Base-by-base conservation (phyloP, 139 green algal species). In the Tetraselmis chui region DNA sequence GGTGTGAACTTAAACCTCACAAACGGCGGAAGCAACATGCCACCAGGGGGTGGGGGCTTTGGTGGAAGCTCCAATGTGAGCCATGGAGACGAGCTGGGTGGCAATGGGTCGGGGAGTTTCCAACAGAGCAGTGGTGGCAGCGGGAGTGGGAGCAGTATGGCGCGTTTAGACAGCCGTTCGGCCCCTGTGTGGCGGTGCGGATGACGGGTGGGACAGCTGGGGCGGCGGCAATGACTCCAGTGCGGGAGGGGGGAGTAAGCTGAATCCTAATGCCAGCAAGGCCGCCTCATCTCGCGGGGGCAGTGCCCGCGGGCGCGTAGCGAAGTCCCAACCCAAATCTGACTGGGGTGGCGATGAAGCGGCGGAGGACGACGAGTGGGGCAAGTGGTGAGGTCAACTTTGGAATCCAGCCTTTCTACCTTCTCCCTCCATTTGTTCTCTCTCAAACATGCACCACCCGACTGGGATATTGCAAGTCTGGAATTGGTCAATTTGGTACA, bases 341-440 rank as follows among this genome's bases (percentile, higher is more conserved):
- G 23, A n/a, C 26, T 81, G 45, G 81, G 75, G 75, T 28, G 76
- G 30, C 1, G 74, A 31, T 26, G 45, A 67, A 23, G 2, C 77
- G 22, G 32, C 26, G 1, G 45, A 27, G 18, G 58, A 58, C 31
- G 77, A 85, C 80, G 82, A 85, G 2, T 85, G 82, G 82, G 82
- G 82, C 78, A 85, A 85, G 27, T 85, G 82, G 82, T 85, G 32
- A 74, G n/a, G n/a, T n/a, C n/a, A n/a, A n/a, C n/a, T n/a, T n/a
- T n/a, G n/a, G n/a, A n/a, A n/a, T n/a, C n/a, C n/a, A n/a, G n/a
- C n/a, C n/a, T n/a, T n/a, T n/a, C n/a, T n/a, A n/a, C n/a, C n/a
- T n/a, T n/a, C n/a, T n/a, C n/a, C n/a, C n/a, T n/a, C n/a, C n/a
- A n/a, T n/a, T n/a, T n/a, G n/a, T n/a, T n/a, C n/a, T n/a, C n/a